Evolutionary conservation across 352 stramenopile genomes (phyloP).

Genomic region (Phytophthora citricola): DNA sequence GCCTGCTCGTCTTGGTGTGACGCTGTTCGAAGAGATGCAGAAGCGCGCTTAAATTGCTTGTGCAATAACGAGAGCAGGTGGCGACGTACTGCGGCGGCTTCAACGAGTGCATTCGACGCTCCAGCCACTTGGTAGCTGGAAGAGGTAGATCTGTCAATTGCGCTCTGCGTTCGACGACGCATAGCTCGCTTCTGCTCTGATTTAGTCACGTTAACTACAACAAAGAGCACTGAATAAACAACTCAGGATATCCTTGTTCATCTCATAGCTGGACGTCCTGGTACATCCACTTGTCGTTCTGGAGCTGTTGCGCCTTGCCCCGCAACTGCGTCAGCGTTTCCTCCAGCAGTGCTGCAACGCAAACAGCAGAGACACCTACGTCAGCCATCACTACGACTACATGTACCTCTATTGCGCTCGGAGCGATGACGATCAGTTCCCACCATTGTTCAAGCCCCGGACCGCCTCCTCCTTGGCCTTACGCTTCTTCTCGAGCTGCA

Average conservation of each 20-base stretch:
- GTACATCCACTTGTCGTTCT: slow-evolving; percentile 84
- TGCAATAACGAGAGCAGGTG: slow-evolving; percentile 20
- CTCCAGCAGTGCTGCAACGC: slow-evolving; percentile 50
- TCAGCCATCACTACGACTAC: slow-evolving; percentile 4
- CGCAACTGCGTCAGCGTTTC: slow-evolving; percentile 65
- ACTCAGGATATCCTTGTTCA: slow-evolving; percentile 9
- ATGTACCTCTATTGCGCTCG: slow-evolving; percentile 1
- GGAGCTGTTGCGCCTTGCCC: slow-evolving; percentile 58
- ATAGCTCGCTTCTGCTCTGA: slow-evolving; percentile 5
- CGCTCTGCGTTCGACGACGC: slow-evolving; percentile 7
- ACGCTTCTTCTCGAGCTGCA: slow-evolving; percentile 63
- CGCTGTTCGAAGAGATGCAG: slow-evolving; percentile 97
- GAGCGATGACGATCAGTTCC: slow-evolving; percentile 7
- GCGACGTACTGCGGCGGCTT: slow-evolving; percentile 7
- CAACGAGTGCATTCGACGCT: slow-evolving; percentile 4
- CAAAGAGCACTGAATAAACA: slow-evolving; percentile 25
- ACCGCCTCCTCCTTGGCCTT: slow-evolving; percentile 55
- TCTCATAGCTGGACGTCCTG: slow-evolving; percentile 62
- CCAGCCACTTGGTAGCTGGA: slow-evolving; percentile 44
- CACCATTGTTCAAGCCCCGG: slow-evolving; percentile 55
- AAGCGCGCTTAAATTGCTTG: slow-evolving; percentile 54
- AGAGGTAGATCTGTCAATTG: slow-evolving; percentile 11
- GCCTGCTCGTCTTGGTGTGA: slow-evolving; percentile 95
- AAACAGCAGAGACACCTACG: slow-evolving; percentile 5
- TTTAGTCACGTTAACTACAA: slow-evolving; percentile 47